Evolutionary conservation across 768 basidiomycete species (phyloP).

Genomic region (Botryobasidium botryosum): DNA sequence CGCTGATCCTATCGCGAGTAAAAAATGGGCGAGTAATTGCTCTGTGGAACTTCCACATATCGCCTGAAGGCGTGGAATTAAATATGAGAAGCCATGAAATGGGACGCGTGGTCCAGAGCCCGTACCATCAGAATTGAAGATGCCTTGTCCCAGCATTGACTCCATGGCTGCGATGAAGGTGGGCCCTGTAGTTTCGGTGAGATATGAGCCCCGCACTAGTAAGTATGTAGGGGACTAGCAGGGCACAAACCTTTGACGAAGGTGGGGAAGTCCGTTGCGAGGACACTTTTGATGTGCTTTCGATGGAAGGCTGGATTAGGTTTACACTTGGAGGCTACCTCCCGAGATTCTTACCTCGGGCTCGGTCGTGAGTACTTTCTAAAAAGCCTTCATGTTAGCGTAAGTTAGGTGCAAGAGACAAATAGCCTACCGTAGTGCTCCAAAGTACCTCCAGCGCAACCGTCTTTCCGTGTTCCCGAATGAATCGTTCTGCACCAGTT

Average conservation of each 20-base stretch:
- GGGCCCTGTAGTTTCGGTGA: too few species aligned
- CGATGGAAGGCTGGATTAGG: too few species aligned
- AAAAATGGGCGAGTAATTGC: slow-evolving; percentile 58
- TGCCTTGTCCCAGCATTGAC: slow-evolving; percentile 41
- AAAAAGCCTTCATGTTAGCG: too few species aligned
- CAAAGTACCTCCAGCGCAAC: too few species aligned
- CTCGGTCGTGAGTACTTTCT: too few species aligned
- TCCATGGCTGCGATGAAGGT: too few species aligned
- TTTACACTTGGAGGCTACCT: too few species aligned
- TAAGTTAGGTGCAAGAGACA: too few species aligned
- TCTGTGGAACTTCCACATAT: slow-evolving; percentile 59
- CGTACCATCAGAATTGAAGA: slow-evolving; percentile 35
- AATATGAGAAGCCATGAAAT: background rate
- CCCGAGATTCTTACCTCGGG: too few species aligned
- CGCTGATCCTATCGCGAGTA: slow-evolving; percentile 37
- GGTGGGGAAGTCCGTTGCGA: background rate
- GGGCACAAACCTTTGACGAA: slow-evolving; percentile 15
- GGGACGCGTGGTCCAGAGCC: background rate
- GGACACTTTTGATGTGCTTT: background rate
- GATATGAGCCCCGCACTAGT: too few species aligned
- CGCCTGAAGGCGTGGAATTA: background rate
- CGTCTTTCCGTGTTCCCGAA: background rate
- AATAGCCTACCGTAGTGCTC: too few species aligned
- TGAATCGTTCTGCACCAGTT: too few species aligned
- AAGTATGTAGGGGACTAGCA: slow-evolving; percentile 24